phyloP scores from a whole-genome alignment of 2,329 filamentous ascomycete species.

The Colletotrichum coccodes region DNA sequence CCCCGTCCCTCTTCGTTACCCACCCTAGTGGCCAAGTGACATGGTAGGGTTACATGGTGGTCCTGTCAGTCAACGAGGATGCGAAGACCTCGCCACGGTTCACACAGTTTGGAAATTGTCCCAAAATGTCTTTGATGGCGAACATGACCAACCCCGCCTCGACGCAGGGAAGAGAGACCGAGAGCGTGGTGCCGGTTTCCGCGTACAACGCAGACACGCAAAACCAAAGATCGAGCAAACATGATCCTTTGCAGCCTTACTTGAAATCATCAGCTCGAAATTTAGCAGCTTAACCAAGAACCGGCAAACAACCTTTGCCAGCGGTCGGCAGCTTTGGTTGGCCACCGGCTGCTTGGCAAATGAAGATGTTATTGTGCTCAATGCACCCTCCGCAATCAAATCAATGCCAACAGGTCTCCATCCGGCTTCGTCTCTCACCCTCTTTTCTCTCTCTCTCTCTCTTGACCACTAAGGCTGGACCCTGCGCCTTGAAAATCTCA shows the following conservation, averaged over 20 bases:
- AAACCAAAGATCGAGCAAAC: neutral
- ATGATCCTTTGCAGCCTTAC: too few relatives aligned
- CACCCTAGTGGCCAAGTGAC: neutral
- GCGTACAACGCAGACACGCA: neutral
- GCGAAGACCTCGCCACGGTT: neutral
- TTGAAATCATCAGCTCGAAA: too few relatives aligned
- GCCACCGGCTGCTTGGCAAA: too few relatives aligned
- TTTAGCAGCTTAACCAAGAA: too few relatives aligned
- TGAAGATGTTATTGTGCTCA: neutral
- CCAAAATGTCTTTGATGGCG: conserved; percentile 6
- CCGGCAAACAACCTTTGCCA: too few relatives aligned
- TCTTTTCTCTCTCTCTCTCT: neutral
- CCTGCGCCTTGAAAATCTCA: conserved; percentile 18
- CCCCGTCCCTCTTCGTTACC: neutral
- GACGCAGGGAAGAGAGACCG: too few relatives aligned
- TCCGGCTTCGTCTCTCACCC: neutral
- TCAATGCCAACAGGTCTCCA: neutral
- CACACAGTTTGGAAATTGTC: neutral
- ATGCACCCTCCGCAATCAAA: neutral
- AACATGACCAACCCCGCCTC: too few relatives aligned
- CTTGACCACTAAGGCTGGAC: neutral
- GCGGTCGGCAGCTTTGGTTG: too few relatives aligned
- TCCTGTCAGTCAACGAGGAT: neutral
- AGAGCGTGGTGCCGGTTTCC: too few relatives aligned
- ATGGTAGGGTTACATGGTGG: neutral